Conservation (phyloP, 2,329 filamentous ascomycete genomes). For the Phoma sp. region DNA sequence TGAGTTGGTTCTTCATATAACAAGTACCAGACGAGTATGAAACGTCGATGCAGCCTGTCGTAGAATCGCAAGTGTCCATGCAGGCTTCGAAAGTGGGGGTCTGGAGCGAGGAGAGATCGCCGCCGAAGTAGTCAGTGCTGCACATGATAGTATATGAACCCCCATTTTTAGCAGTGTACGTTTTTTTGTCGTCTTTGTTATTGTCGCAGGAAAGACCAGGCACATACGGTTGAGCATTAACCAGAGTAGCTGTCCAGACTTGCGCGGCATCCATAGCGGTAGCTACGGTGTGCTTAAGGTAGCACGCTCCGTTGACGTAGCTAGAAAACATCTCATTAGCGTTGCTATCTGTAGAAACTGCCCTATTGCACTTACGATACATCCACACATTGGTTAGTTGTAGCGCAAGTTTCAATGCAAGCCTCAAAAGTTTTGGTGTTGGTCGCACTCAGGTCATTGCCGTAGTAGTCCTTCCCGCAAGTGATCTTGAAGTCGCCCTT, state of each 20-base stretch:
- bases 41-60: slow-evolving; percentile 1
- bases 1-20: slow-evolving; percentile 6
- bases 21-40: slow-evolving; percentile 4
- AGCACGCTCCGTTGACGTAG: slow-evolving; percentile 1
- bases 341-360: not conserved
- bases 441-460: not conserved
- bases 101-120: not conserved
- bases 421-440: slow-evolving; percentile 1
- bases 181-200: not conserved
- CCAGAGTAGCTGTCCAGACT: slow-evolving; percentile 5
- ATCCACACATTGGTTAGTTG: not conserved
- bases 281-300: not conserved
- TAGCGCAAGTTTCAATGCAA: slow-evolving; percentile 7
- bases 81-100: slow-evolving; percentile 1
- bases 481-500: slow-evolving; percentile 5
- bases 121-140: slow-evolving; percentile 4
- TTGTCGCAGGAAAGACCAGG: not conserved
- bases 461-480: slow-evolving; percentile 7
- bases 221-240: not conserved
- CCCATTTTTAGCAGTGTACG: not conserved
- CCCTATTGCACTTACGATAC: not conserved
- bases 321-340: not conserved
- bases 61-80: slow-evolving; percentile 8
- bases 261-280: not conserved
- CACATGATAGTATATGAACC: not conserved